A percentile compares a stretch with the other conserved stretches of the same genome.
phyloP scores from a whole-genome alignment of 495 filamentous ascomycete species.

The Aspergillus incahuasiensis region DNA sequence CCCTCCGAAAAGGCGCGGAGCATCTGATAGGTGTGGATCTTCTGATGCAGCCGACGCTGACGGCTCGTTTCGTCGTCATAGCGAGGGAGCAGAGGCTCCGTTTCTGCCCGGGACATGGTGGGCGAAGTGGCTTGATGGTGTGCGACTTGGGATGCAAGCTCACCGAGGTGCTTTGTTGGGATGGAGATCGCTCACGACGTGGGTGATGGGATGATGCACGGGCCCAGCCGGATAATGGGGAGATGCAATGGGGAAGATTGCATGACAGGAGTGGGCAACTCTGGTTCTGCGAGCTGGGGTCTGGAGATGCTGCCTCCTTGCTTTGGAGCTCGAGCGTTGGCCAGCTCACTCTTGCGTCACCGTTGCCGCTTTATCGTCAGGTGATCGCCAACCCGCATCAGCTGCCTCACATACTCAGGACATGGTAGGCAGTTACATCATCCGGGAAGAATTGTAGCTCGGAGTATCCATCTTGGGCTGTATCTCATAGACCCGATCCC shows the following conservation, averaged over 20 bases:
- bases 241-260: neutral
- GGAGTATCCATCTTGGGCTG: neutral
- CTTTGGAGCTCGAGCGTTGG: slow-evolving; percentile 7
- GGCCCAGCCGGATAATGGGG: neutral
- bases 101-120: slow-evolving; percentile 55
- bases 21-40: slow-evolving; percentile 92
- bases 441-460: neutral
- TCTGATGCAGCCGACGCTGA: slow-evolving; percentile 73
- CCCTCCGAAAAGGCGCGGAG: slow-evolving; percentile 75
- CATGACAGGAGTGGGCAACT: neutral
- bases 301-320: neutral
- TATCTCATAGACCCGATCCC: neutral
- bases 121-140: neutral
- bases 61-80: slow-evolving; percentile 79
- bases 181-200: neutral
- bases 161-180: slow-evolving; percentile 6
- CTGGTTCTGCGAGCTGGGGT: neutral
- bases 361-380: slow-evolving; percentile 13
- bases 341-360: slow-evolving; percentile 14
- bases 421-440: neutral
- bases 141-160: neutral
- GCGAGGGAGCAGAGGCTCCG: slow-evolving; percentile 73
- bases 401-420: too few species aligned
- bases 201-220: slow-evolving; percentile 3
- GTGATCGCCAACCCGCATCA: too few species aligned